Percentiles rank a stretch among this genome's conserved stretches.
Conservation (phyloP, 2,329 filamentous ascomycete species). For the Falciphora oryzae region DNA sequence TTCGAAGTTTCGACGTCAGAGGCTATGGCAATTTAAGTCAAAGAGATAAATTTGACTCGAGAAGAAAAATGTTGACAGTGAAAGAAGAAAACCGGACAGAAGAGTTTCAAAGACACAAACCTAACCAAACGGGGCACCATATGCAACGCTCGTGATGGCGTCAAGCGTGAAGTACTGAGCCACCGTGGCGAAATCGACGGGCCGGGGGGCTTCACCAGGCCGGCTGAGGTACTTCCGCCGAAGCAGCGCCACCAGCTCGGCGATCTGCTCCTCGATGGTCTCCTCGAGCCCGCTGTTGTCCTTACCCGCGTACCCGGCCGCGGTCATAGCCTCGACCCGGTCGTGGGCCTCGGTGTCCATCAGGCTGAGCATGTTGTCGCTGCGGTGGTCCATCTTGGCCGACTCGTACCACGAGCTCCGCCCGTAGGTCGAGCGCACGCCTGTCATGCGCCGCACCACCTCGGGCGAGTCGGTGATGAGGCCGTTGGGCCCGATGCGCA, state of each 20-base stretch:
- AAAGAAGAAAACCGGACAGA: too few species aligned
- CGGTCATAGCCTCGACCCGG: conserved; percentile 20
- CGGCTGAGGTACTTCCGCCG: conserved; percentile 16
- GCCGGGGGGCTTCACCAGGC: conserved; percentile 4
- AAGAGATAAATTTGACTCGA: too few species aligned
- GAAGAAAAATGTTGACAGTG: too few species aligned
- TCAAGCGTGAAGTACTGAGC: conserved; percentile 45
- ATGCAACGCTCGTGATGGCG: conserved; percentile 41
- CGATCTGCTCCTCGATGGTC: conserved; percentile 19
- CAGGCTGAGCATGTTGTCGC: conserved; percentile 43
- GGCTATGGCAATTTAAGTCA: too few species aligned
- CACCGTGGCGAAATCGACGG: conserved; percentile 39
- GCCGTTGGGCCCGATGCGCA: conserved; percentile 30
- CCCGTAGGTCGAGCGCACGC: conserved; percentile 23
- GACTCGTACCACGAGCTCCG: conserved; percentile 35
- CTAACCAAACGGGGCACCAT: conserved; percentile 38
- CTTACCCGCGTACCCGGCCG: conserved; percentile 23
- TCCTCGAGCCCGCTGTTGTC: conserved; percentile 22
- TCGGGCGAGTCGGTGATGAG: conserved; percentile 28
- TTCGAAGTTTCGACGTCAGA: too few species aligned
- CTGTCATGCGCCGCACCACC: conserved; percentile 23
- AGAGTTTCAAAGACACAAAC: too few species aligned
- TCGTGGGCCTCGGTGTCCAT: conserved; percentile 23
- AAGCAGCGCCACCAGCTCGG: conserved; percentile 15
- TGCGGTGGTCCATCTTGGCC: conserved; percentile 39